Conservation (phyloP, 2,329 filamentous ascomycete genomes). For the Hypoxylon sp. region DNA sequence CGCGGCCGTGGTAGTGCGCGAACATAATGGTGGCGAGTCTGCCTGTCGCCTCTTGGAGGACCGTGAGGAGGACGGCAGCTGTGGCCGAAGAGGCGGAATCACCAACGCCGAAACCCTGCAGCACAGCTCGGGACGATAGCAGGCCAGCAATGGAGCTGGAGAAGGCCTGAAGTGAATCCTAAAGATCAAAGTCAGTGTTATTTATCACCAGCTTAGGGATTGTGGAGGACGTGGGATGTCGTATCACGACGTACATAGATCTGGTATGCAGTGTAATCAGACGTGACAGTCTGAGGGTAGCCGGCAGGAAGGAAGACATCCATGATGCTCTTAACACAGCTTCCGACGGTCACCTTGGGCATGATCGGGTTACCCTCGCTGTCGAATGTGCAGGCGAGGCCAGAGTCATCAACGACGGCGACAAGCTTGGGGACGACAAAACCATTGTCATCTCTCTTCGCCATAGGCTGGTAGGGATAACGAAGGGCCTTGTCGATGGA, state of each 20-base stretch:
- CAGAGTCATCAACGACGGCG: constrained; percentile 42
- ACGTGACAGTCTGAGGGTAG: constrained; percentile 86
- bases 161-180: constrained; percentile 83
- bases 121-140: constrained; percentile 81
- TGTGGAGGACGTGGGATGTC: neutral
- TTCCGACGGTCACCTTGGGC: constrained; percentile 34
- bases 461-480: neutral
- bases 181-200: no score
- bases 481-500: neutral
- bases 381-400: constrained; percentile 59
- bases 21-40: constrained; percentile 86
- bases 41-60: constrained; percentile 82
- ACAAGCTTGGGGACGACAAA: constrained; percentile 26
- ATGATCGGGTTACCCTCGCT: constrained; percentile 50
- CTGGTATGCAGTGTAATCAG: constrained; percentile 81
- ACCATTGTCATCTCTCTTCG: neutral
- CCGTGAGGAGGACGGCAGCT: constrained; percentile 79
- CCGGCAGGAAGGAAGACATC: constrained; percentile 86
- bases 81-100: constrained; percentile 82
- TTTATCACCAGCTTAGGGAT: constrained; percentile 2
- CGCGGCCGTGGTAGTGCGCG: constrained; percentile 80
- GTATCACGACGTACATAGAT: constrained; percentile 50
- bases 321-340: constrained; percentile 53
- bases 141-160: constrained; percentile 82
- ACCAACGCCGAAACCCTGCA: constrained; percentile 82